Percentiles rank a stretch among this genome's conserved stretches.
Evolutionary conservation across 2,329 filamentous ascomycete species (phyloP).

Genomic region (Fusarium sp.): DNA sequence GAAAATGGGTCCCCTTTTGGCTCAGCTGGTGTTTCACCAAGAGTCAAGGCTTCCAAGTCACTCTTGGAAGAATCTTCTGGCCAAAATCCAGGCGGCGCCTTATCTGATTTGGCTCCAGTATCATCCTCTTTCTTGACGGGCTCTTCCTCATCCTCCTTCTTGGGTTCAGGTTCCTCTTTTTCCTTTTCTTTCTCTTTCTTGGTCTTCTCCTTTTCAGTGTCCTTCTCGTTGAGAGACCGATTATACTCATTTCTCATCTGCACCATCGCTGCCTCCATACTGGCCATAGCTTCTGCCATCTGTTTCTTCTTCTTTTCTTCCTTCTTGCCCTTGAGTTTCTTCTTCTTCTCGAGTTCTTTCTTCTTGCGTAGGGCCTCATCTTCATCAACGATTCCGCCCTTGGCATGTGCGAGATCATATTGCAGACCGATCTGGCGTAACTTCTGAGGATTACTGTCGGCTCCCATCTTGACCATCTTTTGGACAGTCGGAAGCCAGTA

Average conservation of each 20-base stretch:
- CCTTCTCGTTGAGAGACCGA: conserved; percentile 25
- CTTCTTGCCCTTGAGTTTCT: conserved; percentile 37
- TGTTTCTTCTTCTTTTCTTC: conserved; percentile 39
- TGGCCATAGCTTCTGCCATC: conserved; percentile 39
- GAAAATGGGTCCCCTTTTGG: conserved; percentile 3
- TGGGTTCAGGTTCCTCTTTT: background rate
- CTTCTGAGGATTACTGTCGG: conserved; percentile 66
- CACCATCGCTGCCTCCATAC: conserved; percentile 39
- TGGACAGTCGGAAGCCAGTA: conserved; percentile 60
- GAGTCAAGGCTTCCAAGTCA: conserved; percentile 12
- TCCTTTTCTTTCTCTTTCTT: conserved; percentile 11
- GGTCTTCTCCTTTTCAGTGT: conserved; percentile 13
- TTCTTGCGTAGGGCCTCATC: conserved; percentile 50
- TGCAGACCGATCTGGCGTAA: conserved; percentile 67
- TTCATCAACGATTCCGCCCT: conserved; percentile 62
- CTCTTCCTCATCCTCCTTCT: conserved; percentile 16
- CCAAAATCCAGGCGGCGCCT: conserved; percentile 27
- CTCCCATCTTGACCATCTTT: conserved; percentile 63
- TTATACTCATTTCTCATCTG: conserved; percentile 39
- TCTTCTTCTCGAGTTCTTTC: conserved; percentile 40
- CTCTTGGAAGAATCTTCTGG: conserved; percentile 37
- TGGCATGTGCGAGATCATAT: conserved; percentile 69
- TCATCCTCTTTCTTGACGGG: conserved; percentile 6
- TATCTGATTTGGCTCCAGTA: conserved; percentile 8
- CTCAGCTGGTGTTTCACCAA: background rate